Evolutionary conservation across 2,329 filamentous ascomycete species (phyloP).

Genomic region (Colletotrichum tanaceti): DNA sequence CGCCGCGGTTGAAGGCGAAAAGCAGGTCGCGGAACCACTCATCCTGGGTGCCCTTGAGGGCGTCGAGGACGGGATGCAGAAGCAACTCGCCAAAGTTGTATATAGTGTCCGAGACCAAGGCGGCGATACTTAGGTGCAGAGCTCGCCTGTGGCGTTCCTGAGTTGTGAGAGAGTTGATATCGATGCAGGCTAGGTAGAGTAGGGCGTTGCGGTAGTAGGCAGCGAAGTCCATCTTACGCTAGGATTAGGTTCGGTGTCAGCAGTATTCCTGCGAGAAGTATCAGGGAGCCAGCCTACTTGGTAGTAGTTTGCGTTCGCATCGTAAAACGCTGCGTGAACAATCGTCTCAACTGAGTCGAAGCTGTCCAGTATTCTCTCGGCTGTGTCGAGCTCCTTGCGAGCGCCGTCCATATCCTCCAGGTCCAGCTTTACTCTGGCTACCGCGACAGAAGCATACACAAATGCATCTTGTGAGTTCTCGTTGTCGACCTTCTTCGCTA

Average conservation of each 20-base stretch:
- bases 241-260: conserved; percentile 50
- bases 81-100: conserved; percentile 99
- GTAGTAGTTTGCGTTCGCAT: conserved; percentile 94
- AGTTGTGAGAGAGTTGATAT: conserved; percentile 78
- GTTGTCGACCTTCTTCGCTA: conserved; percentile 90
- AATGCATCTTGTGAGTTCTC: conserved; percentile 94
- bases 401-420: conserved; percentile 84
- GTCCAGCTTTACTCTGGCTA: conserved; percentile 86
- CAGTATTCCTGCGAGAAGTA: background rate
- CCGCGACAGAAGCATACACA: conserved; percentile 92
- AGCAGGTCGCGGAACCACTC: conserved; percentile 95
- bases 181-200: conserved; percentile 96
- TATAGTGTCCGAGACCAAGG: conserved; percentile 92
- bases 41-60: conserved; percentile 77
- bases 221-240: conserved; percentile 88
- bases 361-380: conserved; percentile 86
- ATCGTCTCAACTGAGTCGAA: conserved; percentile 97
- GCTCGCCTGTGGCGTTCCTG: conserved; percentile 84
- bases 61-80: conserved; percentile 93
- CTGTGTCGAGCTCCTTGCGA: conserved; percentile 85
- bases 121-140: conserved; percentile 92
- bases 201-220: conserved; percentile 98
- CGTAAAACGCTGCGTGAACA: conserved; percentile 96
- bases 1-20: conserved; percentile 96
- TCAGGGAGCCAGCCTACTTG: conserved; percentile 62